Conservation (phyloP, 352 stramenopile species). For the Pythium rhizo-oryzae region DNA sequence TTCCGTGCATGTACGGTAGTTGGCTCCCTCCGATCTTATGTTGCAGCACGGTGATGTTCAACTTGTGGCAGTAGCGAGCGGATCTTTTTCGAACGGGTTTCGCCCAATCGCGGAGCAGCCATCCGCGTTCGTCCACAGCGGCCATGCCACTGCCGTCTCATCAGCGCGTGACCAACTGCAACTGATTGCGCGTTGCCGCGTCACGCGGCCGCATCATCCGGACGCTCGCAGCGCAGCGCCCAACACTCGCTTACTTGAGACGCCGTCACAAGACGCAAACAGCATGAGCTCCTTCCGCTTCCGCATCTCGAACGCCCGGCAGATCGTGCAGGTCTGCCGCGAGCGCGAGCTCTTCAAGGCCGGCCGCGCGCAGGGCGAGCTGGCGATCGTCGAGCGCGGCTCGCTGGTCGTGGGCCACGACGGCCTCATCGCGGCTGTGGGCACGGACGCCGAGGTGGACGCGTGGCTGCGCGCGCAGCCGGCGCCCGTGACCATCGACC, state of each 20-base stretch:
- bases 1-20: not conserved
- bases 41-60: constrained; percentile 23
- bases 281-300: constrained; percentile 77
- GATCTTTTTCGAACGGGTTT: constrained; percentile 26
- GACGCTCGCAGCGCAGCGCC: not conserved
- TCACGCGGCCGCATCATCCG: not conserved
- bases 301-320: constrained; percentile 56
- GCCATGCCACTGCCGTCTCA: constrained; percentile 20
- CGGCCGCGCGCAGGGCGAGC: constrained; percentile 58
- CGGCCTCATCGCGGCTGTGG: constrained; percentile 68
- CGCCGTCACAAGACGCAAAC: not conserved
- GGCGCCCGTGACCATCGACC: constrained; percentile 70
- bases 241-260: too few species aligned
- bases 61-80: constrained; percentile 27
- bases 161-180: constrained; percentile 8
- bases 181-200: constrained; percentile 20
- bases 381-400: constrained; percentile 61
- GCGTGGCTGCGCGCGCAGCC: constrained; percentile 56
- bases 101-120: constrained; percentile 16
- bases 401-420: constrained; percentile 58
- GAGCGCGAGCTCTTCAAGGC: constrained; percentile 66
- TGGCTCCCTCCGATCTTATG: constrained; percentile 4
- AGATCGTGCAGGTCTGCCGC: constrained; percentile 79
- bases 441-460: constrained; percentile 54
- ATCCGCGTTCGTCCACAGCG: constrained; percentile 14